These are phyloP conservation scores for Ajuga reptans DNA, from an alignment of 305 asterid genomes.

Conservation along the genomic window DNA sequence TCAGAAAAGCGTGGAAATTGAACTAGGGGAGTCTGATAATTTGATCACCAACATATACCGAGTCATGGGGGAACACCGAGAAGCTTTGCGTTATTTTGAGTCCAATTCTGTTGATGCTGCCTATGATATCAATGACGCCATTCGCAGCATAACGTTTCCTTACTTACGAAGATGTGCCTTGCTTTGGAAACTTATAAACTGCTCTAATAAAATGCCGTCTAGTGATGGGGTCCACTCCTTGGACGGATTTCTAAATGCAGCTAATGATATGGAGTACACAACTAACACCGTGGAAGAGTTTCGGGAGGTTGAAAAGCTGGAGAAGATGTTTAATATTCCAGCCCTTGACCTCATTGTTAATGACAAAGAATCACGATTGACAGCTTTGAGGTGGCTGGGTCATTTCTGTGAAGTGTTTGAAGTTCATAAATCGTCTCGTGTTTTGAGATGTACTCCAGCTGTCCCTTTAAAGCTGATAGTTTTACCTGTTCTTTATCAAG, in stretches of 20 bases:
- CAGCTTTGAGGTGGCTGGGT: slow-evolving; percentile 56
- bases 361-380: slow-evolving; percentile 42
- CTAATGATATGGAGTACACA: slow-evolving; percentile 32
- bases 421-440: slow-evolving; percentile 30
- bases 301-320: slow-evolving; percentile 54
- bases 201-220: slow-evolving; percentile 55
- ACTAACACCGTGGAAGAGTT: slow-evolving; percentile 37
- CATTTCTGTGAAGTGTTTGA: slow-evolving; percentile 46
- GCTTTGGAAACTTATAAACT: slow-evolving; percentile 71
- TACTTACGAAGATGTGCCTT: slow-evolving; percentile 81
- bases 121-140: slow-evolving; percentile 45
- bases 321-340: slow-evolving; percentile 71
- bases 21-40: slow-evolving; percentile 38
- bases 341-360: slow-evolving; percentile 42
- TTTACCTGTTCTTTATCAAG: slow-evolving; percentile 81
- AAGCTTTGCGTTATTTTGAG: slow-evolving; percentile 45
- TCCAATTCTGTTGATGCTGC: slow-evolving; percentile 39
- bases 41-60: slow-evolving; percentile 51
- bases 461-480: slow-evolving; percentile 76
- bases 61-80: slow-evolving; percentile 40
- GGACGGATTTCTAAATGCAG: slow-evolving; percentile 34
- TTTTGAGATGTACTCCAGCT: slow-evolving; percentile 58
- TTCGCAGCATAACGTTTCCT: slow-evolving; percentile 75
- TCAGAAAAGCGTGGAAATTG: slow-evolving; percentile 26
- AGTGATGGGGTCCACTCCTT: slow-evolving; percentile 35